These are phyloP conservation scores for Luvunga scandens DNA, from an alignment of 345 rosid species.

Conservation along the genomic window DNA sequence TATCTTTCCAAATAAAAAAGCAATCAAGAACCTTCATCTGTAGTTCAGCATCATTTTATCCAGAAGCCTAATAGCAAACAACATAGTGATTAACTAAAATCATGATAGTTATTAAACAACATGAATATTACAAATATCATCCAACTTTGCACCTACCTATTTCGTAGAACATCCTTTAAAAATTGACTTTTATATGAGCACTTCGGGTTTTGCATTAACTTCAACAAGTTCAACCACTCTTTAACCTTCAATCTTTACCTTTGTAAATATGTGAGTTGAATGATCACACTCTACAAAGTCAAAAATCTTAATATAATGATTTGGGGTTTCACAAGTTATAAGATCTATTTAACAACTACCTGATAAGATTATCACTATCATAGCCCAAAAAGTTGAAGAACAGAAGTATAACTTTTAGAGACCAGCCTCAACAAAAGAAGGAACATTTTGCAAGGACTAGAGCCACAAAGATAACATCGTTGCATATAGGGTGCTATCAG, in stretches of 20 bases:
- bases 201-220: conserved; percentile 59
- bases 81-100: conserved; percentile 12
- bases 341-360: conserved; percentile 40
- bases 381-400: conserved; percentile 84
- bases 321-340: not conserved
- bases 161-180: conserved; percentile 62
- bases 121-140: conserved; percentile 1
- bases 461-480: conserved; percentile 59
- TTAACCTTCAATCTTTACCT: conserved; percentile 83
- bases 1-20: conserved; percentile 71
- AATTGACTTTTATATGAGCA: conserved; percentile 55
- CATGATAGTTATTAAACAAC: not conserved
- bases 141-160: conserved; percentile 49
- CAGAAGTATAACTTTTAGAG: conserved; percentile 63
- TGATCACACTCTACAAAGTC: conserved; percentile 52
- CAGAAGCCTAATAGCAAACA: conserved; percentile 48
- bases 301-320: conserved; percentile 1
- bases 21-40: conserved; percentile 69
- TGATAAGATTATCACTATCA: conserved; percentile 35
- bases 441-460: conserved; percentile 63
- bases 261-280: conserved; percentile 47
- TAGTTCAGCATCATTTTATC: conserved; percentile 72
- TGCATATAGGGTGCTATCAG: conserved; percentile 51
- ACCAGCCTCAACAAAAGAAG: conserved; percentile 61
- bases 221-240: conserved; percentile 82